phyloP scores from a whole-genome alignment of 208 protist species.

The Acanthamoeba healyi region DNA sequence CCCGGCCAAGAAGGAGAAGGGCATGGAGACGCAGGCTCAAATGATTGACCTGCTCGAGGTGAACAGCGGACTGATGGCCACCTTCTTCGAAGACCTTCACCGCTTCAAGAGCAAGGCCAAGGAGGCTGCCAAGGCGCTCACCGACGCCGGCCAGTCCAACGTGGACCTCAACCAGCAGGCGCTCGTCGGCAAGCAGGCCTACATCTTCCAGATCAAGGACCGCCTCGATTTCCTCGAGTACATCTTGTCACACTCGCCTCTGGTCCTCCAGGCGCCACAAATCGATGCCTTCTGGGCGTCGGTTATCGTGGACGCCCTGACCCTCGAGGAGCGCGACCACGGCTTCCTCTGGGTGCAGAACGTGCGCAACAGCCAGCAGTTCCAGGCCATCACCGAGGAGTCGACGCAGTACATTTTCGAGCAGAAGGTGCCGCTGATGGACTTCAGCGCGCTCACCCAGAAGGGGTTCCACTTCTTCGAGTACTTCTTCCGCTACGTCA shows the following conservation, averaged over 20 bases:
- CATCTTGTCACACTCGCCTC: conserved; percentile 54
- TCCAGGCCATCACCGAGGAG: conserved; percentile 34
- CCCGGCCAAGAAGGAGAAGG: conserved; percentile 64
- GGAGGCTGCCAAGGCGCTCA: conserved; percentile 6
- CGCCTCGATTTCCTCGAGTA: conserved; percentile 70
- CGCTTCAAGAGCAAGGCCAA: conserved; percentile 68
- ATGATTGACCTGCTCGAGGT: conserved; percentile 61
- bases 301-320: conserved; percentile 43
- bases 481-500: conserved; percentile 70
- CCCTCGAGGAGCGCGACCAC: conserved; percentile 52
- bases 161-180: conserved; percentile 54
- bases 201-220: conserved; percentile 57
- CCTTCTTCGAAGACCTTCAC: conserved; percentile 66
- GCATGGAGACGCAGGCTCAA: conserved; percentile 33
- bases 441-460: conserved; percentile 7
- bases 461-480: conserved; percentile 72
- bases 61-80: conserved; percentile 35
- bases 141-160: neutral
- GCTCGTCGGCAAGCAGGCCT: conserved; percentile 59
- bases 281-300: conserved; percentile 52
- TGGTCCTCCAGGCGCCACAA: conserved; percentile 24
- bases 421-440: conserved; percentile 74
- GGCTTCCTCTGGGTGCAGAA: conserved; percentile 59
- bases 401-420: conserved; percentile 75
- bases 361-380: conserved; percentile 47